Percentiles rank a stretch among this genome's conserved stretches.
Evolutionary conservation across 768 basidiomycete species (phyloP).

Genomic region (Psilocybe cyanescens): DNA sequence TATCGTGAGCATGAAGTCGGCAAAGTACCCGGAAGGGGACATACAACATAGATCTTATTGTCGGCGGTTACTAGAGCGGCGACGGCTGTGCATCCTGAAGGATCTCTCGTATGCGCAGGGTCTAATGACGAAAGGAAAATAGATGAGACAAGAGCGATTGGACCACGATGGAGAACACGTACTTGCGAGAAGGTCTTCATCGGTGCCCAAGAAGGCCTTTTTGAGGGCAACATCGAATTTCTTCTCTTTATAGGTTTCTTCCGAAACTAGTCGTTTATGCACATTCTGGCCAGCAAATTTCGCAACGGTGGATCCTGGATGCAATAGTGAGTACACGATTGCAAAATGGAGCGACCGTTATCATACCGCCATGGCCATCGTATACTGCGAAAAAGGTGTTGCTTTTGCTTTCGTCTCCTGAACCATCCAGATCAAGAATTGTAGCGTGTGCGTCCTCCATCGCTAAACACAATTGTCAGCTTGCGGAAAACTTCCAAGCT

Average conservation of each 20-base stretch:
- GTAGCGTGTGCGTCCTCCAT: conserved; percentile 97
- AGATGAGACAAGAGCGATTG: conserved; percentile 18
- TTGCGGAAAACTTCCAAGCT: conserved; percentile 1
- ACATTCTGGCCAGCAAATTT: conserved; percentile 85
- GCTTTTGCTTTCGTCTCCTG: conserved; percentile 47
- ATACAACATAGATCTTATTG: conserved; percentile 77
- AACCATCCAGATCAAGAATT: conserved; percentile 58
- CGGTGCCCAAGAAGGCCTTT: conserved; percentile 89
- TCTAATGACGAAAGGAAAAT: conserved; percentile 47
- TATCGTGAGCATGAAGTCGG: conserved; percentile 18
- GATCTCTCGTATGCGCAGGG: conserved; percentile 85
- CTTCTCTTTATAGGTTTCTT: conserved; percentile 71
- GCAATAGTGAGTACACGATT: conserved; percentile 8
- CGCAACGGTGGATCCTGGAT: conserved; percentile 79
- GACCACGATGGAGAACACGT: conserved; percentile 26
- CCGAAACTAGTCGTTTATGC: conserved; percentile 73
- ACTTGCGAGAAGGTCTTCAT: conserved; percentile 92
- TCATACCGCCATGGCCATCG: conserved; percentile 95
- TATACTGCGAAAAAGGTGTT: conserved; percentile 96
- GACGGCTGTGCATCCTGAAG: conserved; percentile 96
- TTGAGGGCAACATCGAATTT: conserved; percentile 83
- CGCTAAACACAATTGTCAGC: conserved; percentile 48
- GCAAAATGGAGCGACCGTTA: conserved; percentile 1
- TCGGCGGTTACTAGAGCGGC: conserved; percentile 83
- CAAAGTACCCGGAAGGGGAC: conserved; percentile 26